Base-by-base conservation (phyloP, 352 stramenopile genomes). In the Phytophthora sp. region DNA sequence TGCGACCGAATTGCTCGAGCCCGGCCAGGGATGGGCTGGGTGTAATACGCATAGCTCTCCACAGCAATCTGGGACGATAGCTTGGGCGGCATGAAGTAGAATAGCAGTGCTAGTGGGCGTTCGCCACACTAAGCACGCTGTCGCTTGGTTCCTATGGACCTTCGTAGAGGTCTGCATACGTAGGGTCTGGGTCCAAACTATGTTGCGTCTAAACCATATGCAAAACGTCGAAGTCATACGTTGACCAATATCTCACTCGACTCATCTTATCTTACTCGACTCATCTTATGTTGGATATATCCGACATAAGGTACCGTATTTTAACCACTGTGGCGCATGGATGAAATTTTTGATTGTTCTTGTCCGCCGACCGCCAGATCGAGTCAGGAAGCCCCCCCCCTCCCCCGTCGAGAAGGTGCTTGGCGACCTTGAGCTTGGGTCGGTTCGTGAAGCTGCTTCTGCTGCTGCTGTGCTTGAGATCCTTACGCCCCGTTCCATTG, bases 261-360 rank as follows among this genome's bases (percentile, higher is more conserved):
- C n/a, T n/a, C n/a, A n/a, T n/a, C n/a, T n/a, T n/a, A n/a, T 0
- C 15, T 29, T 16, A 20, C n/a, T 47, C n/a, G 2, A 18, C 12
- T n/a, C n/a, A n/a, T 18, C 7, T 36, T 57, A 64, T 57, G 26
- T 51, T 54, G 18, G n/a, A 49, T 47, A 35, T 6, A 23, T n/a
- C 11, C 45, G 51, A 20, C 56, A 64, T 64, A 57, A 44, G 33
- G 29, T 64, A 57, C 26, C n/a, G n/a, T n/a, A n/a, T 64, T 45
- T 31, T 42, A 55, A 18, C n/a, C 55, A 16, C 3, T 26, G 1
- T 53, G n/a, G 3, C 23, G 15, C 29, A 50, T 61, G 5, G 27
- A 16, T n/a, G 24, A 33, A 23, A 39, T 46, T n/a, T n/a, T 9
- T 2, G 30, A 7, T 13, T n/a, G 31, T 63, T 18, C 18, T 27